These are phyloP conservation scores for Elsinoe arachidis DNA, from an alignment of 2,329 filamentous ascomycete genomes.

Conservation along the genomic window DNA sequence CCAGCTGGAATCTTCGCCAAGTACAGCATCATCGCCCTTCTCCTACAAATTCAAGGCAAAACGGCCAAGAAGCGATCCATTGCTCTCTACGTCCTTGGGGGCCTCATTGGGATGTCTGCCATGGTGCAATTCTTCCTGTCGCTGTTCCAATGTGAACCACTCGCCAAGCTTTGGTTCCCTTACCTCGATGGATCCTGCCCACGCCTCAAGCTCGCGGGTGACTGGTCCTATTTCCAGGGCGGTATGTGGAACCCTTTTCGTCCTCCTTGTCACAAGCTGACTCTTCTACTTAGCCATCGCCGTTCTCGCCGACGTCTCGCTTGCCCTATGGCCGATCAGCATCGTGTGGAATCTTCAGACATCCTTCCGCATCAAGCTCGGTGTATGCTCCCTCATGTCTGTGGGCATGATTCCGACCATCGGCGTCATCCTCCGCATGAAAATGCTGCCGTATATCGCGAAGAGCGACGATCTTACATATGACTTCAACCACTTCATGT, in stretches of 20 bases:
- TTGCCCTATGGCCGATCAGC: slow-evolving; percentile 9
- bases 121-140: slow-evolving; percentile 6
- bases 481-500: background rate
- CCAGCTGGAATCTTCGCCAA: background rate
- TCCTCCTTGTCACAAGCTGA: background rate
- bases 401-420: background rate
- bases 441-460: background rate
- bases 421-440: slow-evolving; percentile 2
- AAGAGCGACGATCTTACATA: background rate
- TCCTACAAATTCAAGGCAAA: slow-evolving; percentile 7
- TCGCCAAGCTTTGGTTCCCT: background rate
- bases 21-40: slow-evolving; percentile 7
- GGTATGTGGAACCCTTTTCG: background rate
- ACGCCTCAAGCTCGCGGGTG: background rate
- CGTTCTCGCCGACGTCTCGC: background rate
- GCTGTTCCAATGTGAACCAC: background rate
- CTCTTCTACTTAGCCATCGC: background rate
- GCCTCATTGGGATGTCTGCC: background rate
- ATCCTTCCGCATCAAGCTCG: slow-evolving; percentile 2
- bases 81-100: background rate
- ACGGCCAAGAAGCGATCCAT: background rate
- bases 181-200: background rate
- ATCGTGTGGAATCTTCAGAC: slow-evolving; percentile 6
- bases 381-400: slow-evolving; percentile 8
- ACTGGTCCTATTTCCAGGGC: slow-evolving; percentile 2